A percentile compares a stretch with the other conserved stretches of the same genome.
phyloP scores from a whole-genome alignment of 1,139 yeast species.

The Candida gigantensis region DNA sequence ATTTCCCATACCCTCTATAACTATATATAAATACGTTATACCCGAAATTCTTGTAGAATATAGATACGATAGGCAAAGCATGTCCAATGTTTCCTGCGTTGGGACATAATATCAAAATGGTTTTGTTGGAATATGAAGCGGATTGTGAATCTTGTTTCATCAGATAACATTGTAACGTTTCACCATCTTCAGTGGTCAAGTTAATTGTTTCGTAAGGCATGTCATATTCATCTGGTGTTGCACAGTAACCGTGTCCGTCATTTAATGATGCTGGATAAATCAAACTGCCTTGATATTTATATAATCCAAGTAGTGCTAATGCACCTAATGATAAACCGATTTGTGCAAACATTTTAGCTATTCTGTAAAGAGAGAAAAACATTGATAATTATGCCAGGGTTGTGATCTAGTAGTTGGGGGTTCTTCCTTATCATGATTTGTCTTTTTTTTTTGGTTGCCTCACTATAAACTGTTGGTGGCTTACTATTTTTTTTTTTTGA shows the following conservation, averaged over 20 bases:
- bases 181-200: slow-evolving; percentile 70
- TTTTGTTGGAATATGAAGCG: slow-evolving; percentile 54
- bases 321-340: slow-evolving; percentile 39
- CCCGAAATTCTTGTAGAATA: slow-evolving; percentile 63
- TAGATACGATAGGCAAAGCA: slow-evolving; percentile 77
- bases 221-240: slow-evolving; percentile 72
- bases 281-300: slow-evolving; percentile 64
- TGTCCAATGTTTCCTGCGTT: slow-evolving; percentile 98
- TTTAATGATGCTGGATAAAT: slow-evolving; percentile 85
- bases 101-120: slow-evolving; percentile 80
- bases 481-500: slow-evolving; percentile 1
- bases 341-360: slow-evolving; percentile 23
- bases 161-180: slow-evolving; percentile 43
- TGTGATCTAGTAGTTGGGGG: too few relatives aligned
- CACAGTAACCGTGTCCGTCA: slow-evolving; percentile 73
- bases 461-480: too few relatives aligned
- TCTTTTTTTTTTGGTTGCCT: slow-evolving; percentile 1
- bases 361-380: slow-evolving; percentile 6
- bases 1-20: slow-evolving; percentile 89
- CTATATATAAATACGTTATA: slow-evolving; percentile 85
- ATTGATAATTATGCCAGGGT: too few relatives aligned
- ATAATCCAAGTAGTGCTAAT: slow-evolving; percentile 55
- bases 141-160: slow-evolving; percentile 48
- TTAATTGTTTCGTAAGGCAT: slow-evolving; percentile 67
- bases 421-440: background rate